Evolutionary conservation across 768 basidiomycete species (phyloP), one percentile per base, ranked within the genome.

Genomic region (Tulasnella sp.): DNA sequence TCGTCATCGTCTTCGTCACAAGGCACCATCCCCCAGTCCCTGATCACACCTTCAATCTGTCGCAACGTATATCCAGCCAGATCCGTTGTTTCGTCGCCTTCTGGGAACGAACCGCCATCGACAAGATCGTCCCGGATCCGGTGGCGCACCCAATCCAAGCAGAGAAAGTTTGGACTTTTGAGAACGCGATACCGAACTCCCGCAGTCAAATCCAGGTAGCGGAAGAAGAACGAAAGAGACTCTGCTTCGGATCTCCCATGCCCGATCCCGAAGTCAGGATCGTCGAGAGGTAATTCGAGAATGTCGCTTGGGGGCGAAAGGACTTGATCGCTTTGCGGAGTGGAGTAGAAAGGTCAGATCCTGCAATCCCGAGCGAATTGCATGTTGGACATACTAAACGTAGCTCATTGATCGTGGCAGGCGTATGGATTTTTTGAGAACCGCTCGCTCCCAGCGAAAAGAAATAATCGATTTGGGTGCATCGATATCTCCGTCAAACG

Each of bases 211-310:
- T 75, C 75, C 39, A 75, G 75, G 44, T 48, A 75, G 9, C 44
- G 52, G 44, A 75, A 75, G 75, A 75, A 75, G 75, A 75, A 75
- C 75, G 44, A 56, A 56, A 75, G 75, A 36, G 75, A 75, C 75
- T 75, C 75, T 44, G 75, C 75, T 56, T 75, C 75, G 46, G 44
- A 75, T 19, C 19, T 48, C 27, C 75, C 75, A 34, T 75, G 44
- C 19, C 75, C 75, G 44, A 75, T 56, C 27, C 75, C 75, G 44
- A 75, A 75, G 52, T 44, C 44, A n/a, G 44, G 44, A 56, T 75
- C 75, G 75, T 75, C 75, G 31, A 75, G 44, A 36, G 75, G 75
- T 44, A 48, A 44, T 21, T 44, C 52, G 27, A 75, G 75, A 21
- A 75, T 75, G 52, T 75, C 75, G 46, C 40, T 44, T 12, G 75